Evolutionary conservation across 2,329 filamentous ascomycete species (phyloP), one percentile per base, ranked within the genome.

Genomic region (Diplodia corticola): DNA sequence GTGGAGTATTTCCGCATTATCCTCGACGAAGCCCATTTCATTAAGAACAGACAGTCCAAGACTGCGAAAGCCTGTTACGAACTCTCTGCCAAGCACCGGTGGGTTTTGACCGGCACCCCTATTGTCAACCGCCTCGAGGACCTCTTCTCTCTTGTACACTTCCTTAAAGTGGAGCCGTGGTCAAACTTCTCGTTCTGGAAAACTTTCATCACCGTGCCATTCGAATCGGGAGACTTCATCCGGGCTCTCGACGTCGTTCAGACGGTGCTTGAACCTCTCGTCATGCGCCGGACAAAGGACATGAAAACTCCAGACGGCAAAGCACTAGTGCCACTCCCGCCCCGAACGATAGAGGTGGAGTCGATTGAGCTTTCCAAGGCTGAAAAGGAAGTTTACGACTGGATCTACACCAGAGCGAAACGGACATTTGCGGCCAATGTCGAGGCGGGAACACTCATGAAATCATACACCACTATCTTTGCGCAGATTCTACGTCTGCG

Each of bases 141-240:
- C 77, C 81, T 99, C 15, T 98, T 97, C 80, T 96, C 92, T 73
- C 80, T 99, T 44, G 92, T 98, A 13, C 88, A 92, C 3, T 99
- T 98, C 79, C 81, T 99, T 12, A 89, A 92, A 66, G 95, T 99
- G 4, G 94, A 98, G 75, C 95, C 95, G 0, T 99, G 95, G 95
- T 95, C 91, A 73, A 98, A 98, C 76, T 99, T 99, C 77, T 97
- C 93, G 0, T 99, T 97, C 80, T 99, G 95, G 95, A 93, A 93
- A 75, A 98, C 95, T 0, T 99, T 99, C 76, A 98, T 99, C 74
- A 99, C 95, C 0, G 89, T 96, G 1, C 95, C 95, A 0, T 99
- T 99, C 70, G 95, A 99, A 77, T 94, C 92, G 0, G 95, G 95
- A 70, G 91, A 99, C 69, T 97, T 96, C 74, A 88, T 97, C 71